Evolutionary conservation across 345 rosid species (phyloP), one percentile per base, ranked within the genome.

Genomic region (Euphorbia tirucalli): DNA sequence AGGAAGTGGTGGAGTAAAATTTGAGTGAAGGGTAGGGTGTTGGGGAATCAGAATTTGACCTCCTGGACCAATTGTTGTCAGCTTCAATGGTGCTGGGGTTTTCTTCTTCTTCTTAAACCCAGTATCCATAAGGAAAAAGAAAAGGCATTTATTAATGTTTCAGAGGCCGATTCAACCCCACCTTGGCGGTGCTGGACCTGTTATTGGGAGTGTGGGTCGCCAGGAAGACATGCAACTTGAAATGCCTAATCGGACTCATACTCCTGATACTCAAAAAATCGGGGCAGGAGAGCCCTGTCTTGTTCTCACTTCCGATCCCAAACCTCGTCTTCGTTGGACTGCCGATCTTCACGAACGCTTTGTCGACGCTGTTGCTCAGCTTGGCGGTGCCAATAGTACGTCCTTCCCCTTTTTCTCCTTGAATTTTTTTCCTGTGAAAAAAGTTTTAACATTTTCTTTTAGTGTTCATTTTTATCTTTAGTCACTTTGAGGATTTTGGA

Each of bases 291-390:
- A 83, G 72, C 89, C 90, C 11, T 87, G 91, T 74, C 85, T 92
- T 27, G 93, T 92, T 28, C 83, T 92, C 83, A 89, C 97, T 72
- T 84, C 97, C 32, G 97, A 92, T 76, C 97, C 93, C 61, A 92
- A 92, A 80, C 97, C 96, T 15, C 95, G 93, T 69, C 97, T 92
- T 57, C 93, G 96, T 54, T 90, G 97, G 97, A 90, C 96, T 37
- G 75, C 91, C 2, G 97, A 90, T 83, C 96, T 92, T 74, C 97
- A 92, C 74, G 92, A 92, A 55, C 96, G 96, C 27, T 92, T 92
- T 63, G 88, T 92, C 13, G 97, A 92, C 57, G 97, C 97, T 63
- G 92, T 92, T 78, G 63, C 96, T 61, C 93, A 90, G 80, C 96
- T 92, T 71, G 97, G 96, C 41, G 96, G 97, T 68, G 84, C 97